Conservation (phyloP, 495 filamentous ascomycete genomes). For the Podospora bellae-mahoneyi region DNA sequence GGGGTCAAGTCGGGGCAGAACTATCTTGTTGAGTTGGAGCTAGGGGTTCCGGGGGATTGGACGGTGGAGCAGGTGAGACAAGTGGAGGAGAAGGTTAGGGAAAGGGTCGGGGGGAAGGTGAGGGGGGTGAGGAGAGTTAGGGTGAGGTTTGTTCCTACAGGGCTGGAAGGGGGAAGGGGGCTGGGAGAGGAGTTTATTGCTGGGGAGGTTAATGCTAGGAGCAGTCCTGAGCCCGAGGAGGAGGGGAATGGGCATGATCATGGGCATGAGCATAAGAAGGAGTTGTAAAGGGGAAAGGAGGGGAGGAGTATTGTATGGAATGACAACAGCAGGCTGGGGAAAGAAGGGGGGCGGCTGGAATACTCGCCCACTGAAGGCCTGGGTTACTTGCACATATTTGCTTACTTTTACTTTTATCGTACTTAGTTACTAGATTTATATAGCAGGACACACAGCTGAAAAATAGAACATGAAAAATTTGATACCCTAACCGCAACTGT, state of each 20-base stretch:
- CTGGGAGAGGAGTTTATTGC: constrained; percentile 76
- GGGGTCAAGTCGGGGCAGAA: constrained; percentile 95
- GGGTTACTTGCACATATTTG: neutral
- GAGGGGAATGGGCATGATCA: constrained; percentile 36
- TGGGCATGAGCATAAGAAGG: constrained; percentile 19
- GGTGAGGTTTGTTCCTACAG: constrained; percentile 74
- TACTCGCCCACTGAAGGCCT: neutral
- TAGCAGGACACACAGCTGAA: neutral
- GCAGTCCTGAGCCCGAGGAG: constrained; percentile 63
- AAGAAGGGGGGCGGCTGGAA: neutral
- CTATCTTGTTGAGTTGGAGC: constrained; percentile 81
- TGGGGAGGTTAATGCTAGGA: constrained; percentile 57
- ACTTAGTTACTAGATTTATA: neutral
- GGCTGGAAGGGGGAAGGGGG: constrained; percentile 25
- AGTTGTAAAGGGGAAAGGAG: neutral
- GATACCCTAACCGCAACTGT: neutral
- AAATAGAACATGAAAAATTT: constrained; percentile 1
- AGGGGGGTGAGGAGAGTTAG: constrained; percentile 76
- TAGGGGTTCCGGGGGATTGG: constrained; percentile 72
- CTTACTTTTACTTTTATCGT: neutral
- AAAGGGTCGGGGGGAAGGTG: constrained; percentile 66
- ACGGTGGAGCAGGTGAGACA: constrained; percentile 62
- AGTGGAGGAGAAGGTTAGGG: constrained; percentile 69
- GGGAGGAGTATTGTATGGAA: neutral
- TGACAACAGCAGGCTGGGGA: neutral